Evolutionary conservation across 1,139 yeast genomes (phyloP), one percentile per base, ranked within the genome.

Genomic region (Saccharomyces hybrid): DNA sequence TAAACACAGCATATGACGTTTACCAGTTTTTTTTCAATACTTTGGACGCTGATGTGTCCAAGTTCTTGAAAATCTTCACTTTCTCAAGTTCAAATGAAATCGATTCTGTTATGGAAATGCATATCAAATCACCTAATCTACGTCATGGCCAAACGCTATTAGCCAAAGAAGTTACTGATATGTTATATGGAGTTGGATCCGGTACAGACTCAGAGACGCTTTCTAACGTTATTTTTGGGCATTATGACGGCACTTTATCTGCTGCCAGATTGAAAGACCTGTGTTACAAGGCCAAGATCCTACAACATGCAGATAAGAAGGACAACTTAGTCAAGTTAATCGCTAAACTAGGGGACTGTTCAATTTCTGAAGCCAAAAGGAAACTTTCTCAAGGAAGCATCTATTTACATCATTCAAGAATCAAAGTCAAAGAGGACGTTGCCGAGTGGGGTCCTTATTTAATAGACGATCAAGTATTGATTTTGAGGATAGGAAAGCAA

Each of bases 1-100:
- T 86, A 57, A 93, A 96, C 1, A 78, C 87, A 13, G 85, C 96
- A 0, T 93, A 80, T 70, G 88, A 88, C 55, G 71, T 93, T 61
- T 93, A 86, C 69, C 99, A 93, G 67, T 88, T 84, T 68, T 88
- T 93, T 69, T 80, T 87, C 62, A 85, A 87, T 59, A 78, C 86
- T 0, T 84, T 89, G 0, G 99, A 93, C 70, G 84, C 80, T 16
- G 90, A 87, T 61, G 84, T 91, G 5, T 79, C 74, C 29, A 79
- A 77, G 61, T 80, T 89, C 52, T 74, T 93, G 63, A 84, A 82
- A 66, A 80, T 84, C 53, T 89, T 91, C 67, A 91, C 99, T 0
- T 75, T 93, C 55, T 71, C 91, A 42, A 95, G 97, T 0, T 60
- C 81, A 9, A 68, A 73, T 4, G 76, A 81, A 13, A 84, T 93